Evolutionary conservation across 169 alveolate species (phyloP), one percentile per base, ranked within the genome.

Genomic region (Cryptosporidium viatorum): DNA sequence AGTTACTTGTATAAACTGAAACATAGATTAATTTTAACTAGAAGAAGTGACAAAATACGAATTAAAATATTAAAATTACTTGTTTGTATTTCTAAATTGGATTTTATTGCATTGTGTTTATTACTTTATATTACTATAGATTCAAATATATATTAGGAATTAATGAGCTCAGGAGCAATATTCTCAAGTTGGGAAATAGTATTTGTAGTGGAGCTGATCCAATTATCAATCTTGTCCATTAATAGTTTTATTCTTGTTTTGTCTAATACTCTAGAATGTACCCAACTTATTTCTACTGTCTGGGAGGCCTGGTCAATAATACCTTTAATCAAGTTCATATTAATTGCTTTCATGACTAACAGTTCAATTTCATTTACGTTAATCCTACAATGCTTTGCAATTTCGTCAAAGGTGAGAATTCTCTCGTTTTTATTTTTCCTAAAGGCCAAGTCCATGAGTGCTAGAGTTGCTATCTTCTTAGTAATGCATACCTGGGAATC

Each of bases 311-410:
- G 93, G 85, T 94, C 96, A 51, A 94, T 94, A 45, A 59, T 55
- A 50, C 97, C 97, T 62, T 91, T 93, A 37, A 94, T 87, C 33
- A 94, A 69, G 31, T 93, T 93, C 67, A 93, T 85, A 80, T 94
- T 92, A 91, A 94, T 93, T n/a, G 97, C 95, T 55, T 93, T 94
- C 96, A 94, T 94, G 6, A 94, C 92, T 9, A 94, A 91, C 50
- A 93, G 85, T 71, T 94, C 97, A 39, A 94, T 94, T 65, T 93
- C 94, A 33, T 86, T 89, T 23, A 26, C 21, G 16, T 51, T 51
- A 43, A 80, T 50, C 62, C 89, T 59, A 26, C 89, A 80, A 67
- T 80, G 89, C 4, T 62, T 50, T 60, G 89, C 89, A 60, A 80
- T 80, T 23, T 80, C 89, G 3, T 80, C 52, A 26, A 80, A 80